phyloP scores from a whole-genome alignment of 768 basidiomycete genomes.

The Termitomyces sp. region DNA sequence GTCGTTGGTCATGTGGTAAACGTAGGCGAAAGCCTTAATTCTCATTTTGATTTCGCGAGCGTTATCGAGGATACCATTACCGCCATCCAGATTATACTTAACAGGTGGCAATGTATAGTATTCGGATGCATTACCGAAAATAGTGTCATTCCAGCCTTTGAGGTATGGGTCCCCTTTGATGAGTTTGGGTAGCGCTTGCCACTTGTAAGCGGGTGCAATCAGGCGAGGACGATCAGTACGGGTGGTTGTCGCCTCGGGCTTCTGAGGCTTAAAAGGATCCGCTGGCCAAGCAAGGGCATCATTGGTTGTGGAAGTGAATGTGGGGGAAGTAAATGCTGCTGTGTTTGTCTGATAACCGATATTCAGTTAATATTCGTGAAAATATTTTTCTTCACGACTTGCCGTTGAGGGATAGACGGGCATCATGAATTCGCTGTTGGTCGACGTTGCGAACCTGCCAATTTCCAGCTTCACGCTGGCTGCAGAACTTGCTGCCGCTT shows the following conservation, averaged over 20 bases:
- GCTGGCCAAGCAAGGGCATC: slow-evolving; percentile 64
- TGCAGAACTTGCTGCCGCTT: slow-evolving; percentile 49
- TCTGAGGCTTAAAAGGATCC: slow-evolving; percentile 70
- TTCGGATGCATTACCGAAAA: slow-evolving; percentile 83
- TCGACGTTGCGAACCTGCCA: slow-evolving; percentile 71
- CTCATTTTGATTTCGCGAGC: slow-evolving; percentile 87
- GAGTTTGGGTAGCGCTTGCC: slow-evolving; percentile 73
- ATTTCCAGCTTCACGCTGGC: slow-evolving; percentile 54
- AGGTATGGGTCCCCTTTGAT: slow-evolving; percentile 86
- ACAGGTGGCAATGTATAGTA: slow-evolving; percentile 64
- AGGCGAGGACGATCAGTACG: slow-evolving; percentile 85
- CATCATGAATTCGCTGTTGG: slow-evolving; percentile 72
- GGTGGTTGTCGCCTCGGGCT: slow-evolving; percentile 51
- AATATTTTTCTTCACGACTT: slow-evolving; percentile 28
- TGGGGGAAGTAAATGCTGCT: slow-evolving; percentile 65
- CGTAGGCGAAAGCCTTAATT: slow-evolving; percentile 91
- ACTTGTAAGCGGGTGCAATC: slow-evolving; percentile 89
- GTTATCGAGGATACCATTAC: slow-evolving; percentile 88
- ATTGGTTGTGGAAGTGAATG: slow-evolving; percentile 57
- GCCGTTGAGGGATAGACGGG: slow-evolving; percentile 90
- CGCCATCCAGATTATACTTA: slow-evolving; percentile 69
- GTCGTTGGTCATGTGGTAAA: slow-evolving; percentile 86
- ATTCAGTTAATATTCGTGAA: neutral
- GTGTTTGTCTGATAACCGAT: slow-evolving; percentile 55
- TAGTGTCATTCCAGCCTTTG: slow-evolving; percentile 82